These are phyloP conservation scores for Phytophthora tubulina DNA, from an alignment of 352 stramenopile species.

Conservation along the genomic window DNA sequence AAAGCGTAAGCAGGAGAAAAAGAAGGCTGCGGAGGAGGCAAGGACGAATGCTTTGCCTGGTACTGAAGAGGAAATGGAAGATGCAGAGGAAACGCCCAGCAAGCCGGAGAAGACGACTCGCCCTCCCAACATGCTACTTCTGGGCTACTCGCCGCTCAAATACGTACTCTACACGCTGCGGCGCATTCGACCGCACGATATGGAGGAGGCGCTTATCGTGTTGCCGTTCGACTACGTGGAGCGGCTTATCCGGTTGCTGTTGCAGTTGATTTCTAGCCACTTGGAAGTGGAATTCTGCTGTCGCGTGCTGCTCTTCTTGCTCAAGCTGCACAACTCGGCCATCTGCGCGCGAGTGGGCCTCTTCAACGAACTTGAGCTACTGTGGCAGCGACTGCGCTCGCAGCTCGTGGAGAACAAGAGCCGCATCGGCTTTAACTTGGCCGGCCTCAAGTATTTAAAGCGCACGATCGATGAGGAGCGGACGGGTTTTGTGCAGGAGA, in stretches of 20 bases:
- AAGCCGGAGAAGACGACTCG: conserved; percentile 55
- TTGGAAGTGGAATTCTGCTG: conserved; percentile 95
- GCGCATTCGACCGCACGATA: conserved; percentile 93
- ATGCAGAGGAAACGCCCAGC: conserved; percentile 48
- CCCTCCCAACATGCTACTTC: conserved; percentile 94
- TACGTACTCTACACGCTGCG: conserved; percentile 96
- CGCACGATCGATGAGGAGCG: conserved; percentile 83
- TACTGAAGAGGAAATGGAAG: conserved; percentile 31
- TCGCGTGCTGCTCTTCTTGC: conserved; percentile 76
- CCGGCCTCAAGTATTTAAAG: conserved; percentile 90
- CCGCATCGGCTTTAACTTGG: conserved; percentile 90
- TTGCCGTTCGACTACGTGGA: conserved; percentile 97
- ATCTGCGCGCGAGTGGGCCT: conserved; percentile 74
- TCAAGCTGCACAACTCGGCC: conserved; percentile 83
- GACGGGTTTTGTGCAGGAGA: conserved; percentile 83
- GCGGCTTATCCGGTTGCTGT: conserved; percentile 93
- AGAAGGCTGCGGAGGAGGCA: conserved; percentile 45
- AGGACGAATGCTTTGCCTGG: conserved; percentile 53
- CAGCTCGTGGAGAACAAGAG: conserved; percentile 86
- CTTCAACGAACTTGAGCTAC: conserved; percentile 82
- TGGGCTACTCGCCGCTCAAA: conserved; percentile 94
- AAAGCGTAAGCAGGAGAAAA: conserved; percentile 49
- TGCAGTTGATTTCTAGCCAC: conserved; percentile 88
- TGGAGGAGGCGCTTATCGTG: conserved; percentile 98
- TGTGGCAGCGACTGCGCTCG: conserved; percentile 78